Evolutionary conservation across 495 filamentous ascomycete genomes (phyloP), one percentile per base, ranked within the genome.

Genomic region (Cercophora sp.): DNA sequence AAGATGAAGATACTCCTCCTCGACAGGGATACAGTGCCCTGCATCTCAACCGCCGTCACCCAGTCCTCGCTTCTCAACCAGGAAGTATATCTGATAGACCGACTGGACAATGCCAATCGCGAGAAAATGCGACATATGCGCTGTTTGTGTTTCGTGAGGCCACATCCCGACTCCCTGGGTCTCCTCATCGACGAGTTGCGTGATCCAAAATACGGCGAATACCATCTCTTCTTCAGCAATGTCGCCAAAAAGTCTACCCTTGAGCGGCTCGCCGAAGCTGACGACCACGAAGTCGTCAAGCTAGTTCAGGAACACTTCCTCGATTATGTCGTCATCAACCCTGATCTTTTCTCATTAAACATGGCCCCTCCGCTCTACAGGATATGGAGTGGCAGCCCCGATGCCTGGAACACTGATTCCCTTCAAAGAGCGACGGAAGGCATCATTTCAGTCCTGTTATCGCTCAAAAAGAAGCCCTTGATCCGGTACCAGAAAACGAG

Each of bases 1-100:
- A 97, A 97, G 79, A 98, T 98, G 93, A 98, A 98, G 84, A 92
- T 96, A 60, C 75, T 98, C 48, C 79, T 98, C 59, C 78, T 98
- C 50, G 93, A 98, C 71, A 86, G 82, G 70, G 93, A 96, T 72
- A 98, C 93, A 65, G 88, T 97, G 16, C 80, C 89, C 29, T 93
- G 96, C 58, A 80, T 96, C 26, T 97, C 94, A 19, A 91, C 91
- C 15, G 90, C 93, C 51, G 92, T 93, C 52, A 96, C 94, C 0
- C 94, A 97, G 63, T 97, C 93, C 35, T 81, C 89, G 31, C 79
- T 98, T n/a, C 84, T 98, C 52, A 95, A 89, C 65, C 91, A 97
- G 65, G 91, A 96, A 71, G 88, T 98, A 55, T 98, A 95, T 70
- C 89, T 98, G 47, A 96, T 92, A 48, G 93, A 98, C 69, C 89